Base-by-base conservation (phyloP, 169 alveolate genomes). In the Plasmodium yoelii region DNA sequence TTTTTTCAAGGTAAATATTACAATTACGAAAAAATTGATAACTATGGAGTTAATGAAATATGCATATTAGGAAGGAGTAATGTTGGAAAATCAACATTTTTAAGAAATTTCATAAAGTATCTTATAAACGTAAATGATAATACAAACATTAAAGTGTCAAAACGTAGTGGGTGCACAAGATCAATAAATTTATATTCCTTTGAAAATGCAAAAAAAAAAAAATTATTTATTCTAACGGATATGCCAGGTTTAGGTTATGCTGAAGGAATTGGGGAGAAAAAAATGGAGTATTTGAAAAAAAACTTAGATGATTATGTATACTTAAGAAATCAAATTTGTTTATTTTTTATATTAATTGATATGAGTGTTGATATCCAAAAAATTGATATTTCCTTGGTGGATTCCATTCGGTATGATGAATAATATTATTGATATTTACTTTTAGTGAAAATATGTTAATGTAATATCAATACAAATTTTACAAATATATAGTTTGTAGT, bases 181-280 rank as follows among this genome's bases (percentile, higher is more conserved):
- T 77, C 88, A 18, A 77, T 77, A 15, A 77, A 77, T 77, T 53
- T 77, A 64, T 77, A 77, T 61, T 46, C 88, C 15, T 77, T 77
- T 77, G 88, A 77, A 63, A 77, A 77, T 77, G 75, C 55, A 12
- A 77, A 77, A 68, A 77, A 53, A 77, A 77, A 77, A 39, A 63
- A 24, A 59, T 64, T 77, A 49, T 77, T 77, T 57, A 77, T 77
- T 63, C 44, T 77, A 24, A 77, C 88, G 6, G 88, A 77, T 57
- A 77, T 77, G 88, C 88, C 88, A 46, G 88, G 88, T 18, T 61
- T 77, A 46, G 88, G 88, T 44, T 77, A 77, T 64, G 88, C 88
- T 15, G 80, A 12, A 64, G 88, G 88, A 53, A 77, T 77, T 51
- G 88, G 88, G n/a, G 65, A 64, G 63, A 64, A 64, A 42, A 77